Evolutionary conservation across 164 flowering plant genomes (phyloP).

Genomic region (Nymphaea colorata): DNA sequence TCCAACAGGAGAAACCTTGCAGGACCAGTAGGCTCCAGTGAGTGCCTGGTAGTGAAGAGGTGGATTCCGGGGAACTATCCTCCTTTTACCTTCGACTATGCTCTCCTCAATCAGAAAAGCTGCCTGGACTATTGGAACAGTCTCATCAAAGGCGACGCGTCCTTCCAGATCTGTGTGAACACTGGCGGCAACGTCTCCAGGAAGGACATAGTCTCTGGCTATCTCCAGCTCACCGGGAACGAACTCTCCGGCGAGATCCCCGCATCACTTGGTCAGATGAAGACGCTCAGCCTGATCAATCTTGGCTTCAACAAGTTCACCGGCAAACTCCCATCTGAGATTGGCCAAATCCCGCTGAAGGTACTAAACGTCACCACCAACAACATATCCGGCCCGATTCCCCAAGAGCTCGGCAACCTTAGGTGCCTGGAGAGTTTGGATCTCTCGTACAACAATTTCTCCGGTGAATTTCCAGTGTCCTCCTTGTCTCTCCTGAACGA

Average conservation of each 20-base stretch:
- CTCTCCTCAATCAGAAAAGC: constrained; percentile 48
- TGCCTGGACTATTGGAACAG: constrained; percentile 62
- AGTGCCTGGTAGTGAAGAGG: constrained; percentile 65
- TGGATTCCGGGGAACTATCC: constrained; percentile 91
- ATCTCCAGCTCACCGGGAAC: constrained; percentile 69
- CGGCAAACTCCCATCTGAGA: constrained; percentile 45
- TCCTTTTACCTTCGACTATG: constrained; percentile 72
- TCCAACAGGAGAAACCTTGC: constrained; percentile 15
- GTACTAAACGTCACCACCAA: constrained; percentile 57
- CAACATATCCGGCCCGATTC: constrained; percentile 52
- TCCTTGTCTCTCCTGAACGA: constrained; percentile 32
- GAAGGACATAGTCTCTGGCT: constrained; percentile 41
- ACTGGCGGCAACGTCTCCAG: constrained; percentile 7
- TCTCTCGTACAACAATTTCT: constrained; percentile 75
- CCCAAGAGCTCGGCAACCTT: constrained; percentile 36
- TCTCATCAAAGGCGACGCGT: constrained; percentile 52
- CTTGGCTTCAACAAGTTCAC: constrained; percentile 38
- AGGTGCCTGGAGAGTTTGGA: constrained; percentile 70
- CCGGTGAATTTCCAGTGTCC: constrained; percentile 55
- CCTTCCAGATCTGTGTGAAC: constrained; percentile 45
- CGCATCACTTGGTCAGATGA: constrained; percentile 43
- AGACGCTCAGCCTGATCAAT: constrained; percentile 55
- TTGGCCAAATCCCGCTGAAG: constrained; percentile 40
- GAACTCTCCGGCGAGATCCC: constrained; percentile 55
- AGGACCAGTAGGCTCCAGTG: constrained; percentile 51